phyloP scores from a whole-genome alignment of 2,329 filamentous ascomycete species.

The Pseudocercospora macadamiae region DNA sequence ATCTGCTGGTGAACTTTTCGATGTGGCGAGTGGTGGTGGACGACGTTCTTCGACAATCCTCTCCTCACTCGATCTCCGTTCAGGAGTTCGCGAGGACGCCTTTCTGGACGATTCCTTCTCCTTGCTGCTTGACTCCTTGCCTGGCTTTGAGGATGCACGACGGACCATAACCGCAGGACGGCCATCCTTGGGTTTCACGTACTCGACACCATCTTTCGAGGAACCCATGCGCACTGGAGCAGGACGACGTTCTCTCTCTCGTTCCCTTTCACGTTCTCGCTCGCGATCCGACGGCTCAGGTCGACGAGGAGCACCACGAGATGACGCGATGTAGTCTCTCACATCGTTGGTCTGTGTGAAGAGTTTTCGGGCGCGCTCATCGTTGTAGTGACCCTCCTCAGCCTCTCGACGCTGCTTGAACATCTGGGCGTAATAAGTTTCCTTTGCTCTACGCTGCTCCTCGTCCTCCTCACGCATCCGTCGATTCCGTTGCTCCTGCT shows the following conservation, averaged over 20 bases:
- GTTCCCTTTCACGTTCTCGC: slow-evolving; percentile 1
- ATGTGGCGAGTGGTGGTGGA: slow-evolving; percentile 43
- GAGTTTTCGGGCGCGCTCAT: slow-evolving; percentile 33
- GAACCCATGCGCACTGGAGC: slow-evolving; percentile 33
- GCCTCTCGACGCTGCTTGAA: slow-evolving; percentile 30
- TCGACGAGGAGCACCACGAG: slow-evolving; percentile 10
- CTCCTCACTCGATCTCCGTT: slow-evolving; percentile 32
- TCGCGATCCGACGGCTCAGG: slow-evolving; percentile 6
- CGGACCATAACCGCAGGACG: slow-evolving; percentile 31
- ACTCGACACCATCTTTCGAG: slow-evolving; percentile 32
- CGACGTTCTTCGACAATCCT: slow-evolving; percentile 19
- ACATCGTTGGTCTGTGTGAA: slow-evolving; percentile 29
- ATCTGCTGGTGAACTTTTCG: slow-evolving; percentile 37
- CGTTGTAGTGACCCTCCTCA: slow-evolving; percentile 26
- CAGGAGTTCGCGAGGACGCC: slow-evolving; percentile 26
- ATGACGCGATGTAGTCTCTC: slow-evolving; percentile 34
- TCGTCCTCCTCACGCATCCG: slow-evolving; percentile 31
- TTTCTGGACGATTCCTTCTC: slow-evolving; percentile 25
- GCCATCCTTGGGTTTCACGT: slow-evolving; percentile 32
- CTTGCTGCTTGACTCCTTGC: slow-evolving; percentile 18
- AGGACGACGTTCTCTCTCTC: slow-evolving; percentile 29
- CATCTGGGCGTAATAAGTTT: slow-evolving; percentile 29
- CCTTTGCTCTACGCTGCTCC: slow-evolving; percentile 26
- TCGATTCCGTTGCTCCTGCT: slow-evolving; percentile 25
- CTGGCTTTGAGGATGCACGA: slow-evolving; percentile 29